Evolutionary conservation across 169 alveolate species (phyloP), one percentile per base, ranked within the genome.

Genomic region (Theileria equi): DNA sequence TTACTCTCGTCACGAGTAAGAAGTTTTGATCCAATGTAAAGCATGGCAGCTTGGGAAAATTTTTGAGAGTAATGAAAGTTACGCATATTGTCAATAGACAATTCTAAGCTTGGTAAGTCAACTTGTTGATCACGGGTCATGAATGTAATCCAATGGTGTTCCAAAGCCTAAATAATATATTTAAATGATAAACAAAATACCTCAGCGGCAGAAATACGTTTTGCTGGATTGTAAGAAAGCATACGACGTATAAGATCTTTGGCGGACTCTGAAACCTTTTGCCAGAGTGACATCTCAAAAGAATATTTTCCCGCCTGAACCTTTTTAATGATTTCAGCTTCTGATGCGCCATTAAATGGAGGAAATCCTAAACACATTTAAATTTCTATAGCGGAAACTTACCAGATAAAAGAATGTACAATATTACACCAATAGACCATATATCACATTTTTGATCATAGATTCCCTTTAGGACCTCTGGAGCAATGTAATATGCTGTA

Each of bases 401-500:
- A 73, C 89, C 96, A 28, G 92, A 89, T 4, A 92, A 89, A 10
- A 92, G 84, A 32, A 92, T 92, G 70, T 92, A 92, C 13, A 92
- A 78, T 17, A 92, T 92, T 29, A 92, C 96, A 2, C 96, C 96
- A 16, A 85, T 81, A 29, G 95, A 88, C 96, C 96, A 92, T 19
- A 92, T 83, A 69, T 92, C 96, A 59, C 96, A 92, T 83, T 90
- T 92, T 57, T 89, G 94, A 62, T 91, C 94, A 81, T 92, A 92
- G 19, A 90, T 80, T 16, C 95, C 95, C 70, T 87, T 89, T 28
- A 92, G 80, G 28, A 92, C 96, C 55, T 92, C 96, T 7, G 96
- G 96, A 26, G 96, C 96, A 47, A 92, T 92, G 84, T 92, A 92
- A 69, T 92, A 92, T 5, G 96, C 96, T 13, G 99, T 96, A 10